Percentiles rank a stretch among this genome's conserved stretches.
phyloP scores from a whole-genome alignment of 108 stramenopile genomes.

The Mediolabrus comicus region DNA sequence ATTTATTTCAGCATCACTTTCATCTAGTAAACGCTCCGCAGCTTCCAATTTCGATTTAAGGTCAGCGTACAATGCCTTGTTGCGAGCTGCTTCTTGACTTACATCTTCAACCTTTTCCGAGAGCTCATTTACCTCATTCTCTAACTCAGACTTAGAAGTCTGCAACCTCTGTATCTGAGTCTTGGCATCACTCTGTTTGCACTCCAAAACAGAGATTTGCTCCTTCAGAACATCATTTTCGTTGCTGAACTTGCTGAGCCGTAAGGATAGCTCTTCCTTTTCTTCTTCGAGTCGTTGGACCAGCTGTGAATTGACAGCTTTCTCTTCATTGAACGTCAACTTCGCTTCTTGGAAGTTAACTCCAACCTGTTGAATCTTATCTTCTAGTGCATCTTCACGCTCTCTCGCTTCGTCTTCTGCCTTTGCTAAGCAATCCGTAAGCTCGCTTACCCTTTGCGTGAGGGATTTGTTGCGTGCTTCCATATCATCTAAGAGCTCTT shows the following conservation, averaged over 20 bases:
- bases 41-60: conserved; percentile 29
- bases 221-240: not conserved
- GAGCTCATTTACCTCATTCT: not conserved
- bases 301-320: not conserved
- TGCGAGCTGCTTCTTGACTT: not conserved
- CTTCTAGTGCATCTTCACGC: not conserved
- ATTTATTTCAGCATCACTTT: conserved; percentile 27
- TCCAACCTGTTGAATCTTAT: not conserved
- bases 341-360: not conserved
- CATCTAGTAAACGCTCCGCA: conserved; percentile 24
- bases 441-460: not conserved
- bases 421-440: not conserved
- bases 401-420: not conserved
- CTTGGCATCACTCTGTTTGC: not conserved
- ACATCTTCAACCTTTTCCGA: not conserved
- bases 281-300: not conserved
- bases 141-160: not conserved
- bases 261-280: not conserved
- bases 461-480: conserved; percentile 1
- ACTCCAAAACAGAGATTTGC: not conserved
- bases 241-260: not conserved
- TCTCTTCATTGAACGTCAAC: not conserved
- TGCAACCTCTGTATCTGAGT: not conserved
- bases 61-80: conserved; percentile 10
- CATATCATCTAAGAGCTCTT: not conserved